These are phyloP conservation scores for Boletus albobrunnescens DNA, from an alignment of 1,284 basidiomycete genomes.

Conservation along the genomic window DNA sequence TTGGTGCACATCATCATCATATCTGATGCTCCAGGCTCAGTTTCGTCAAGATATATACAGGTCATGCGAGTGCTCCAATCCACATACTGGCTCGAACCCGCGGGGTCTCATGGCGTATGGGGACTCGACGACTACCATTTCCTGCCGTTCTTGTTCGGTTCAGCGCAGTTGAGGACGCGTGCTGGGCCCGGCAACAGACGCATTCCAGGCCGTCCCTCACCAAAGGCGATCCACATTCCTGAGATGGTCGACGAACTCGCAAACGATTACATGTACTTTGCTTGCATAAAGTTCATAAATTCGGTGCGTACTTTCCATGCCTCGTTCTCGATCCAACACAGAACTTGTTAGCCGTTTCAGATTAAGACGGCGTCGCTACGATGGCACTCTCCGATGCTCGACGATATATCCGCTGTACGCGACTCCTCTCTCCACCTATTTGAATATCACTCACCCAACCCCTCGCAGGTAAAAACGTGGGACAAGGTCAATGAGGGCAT, in stretches of 20 bases:
- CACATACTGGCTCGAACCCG: constrained; percentile 96
- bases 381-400: constrained; percentile 99
- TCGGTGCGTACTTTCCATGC: constrained; percentile 52
- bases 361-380: constrained; percentile 93
- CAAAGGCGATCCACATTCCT: constrained; percentile 88
- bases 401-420: constrained; percentile 90
- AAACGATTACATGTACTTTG: constrained; percentile 94
- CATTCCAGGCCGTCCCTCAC: constrained; percentile 69
- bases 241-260: constrained; percentile 94
- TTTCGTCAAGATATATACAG: constrained; percentile 67
- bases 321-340: not conserved
- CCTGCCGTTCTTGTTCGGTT: constrained; percentile 89
- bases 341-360: constrained; percentile 37
- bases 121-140: constrained; percentile 98
- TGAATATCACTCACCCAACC: not conserved
- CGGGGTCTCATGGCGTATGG: constrained; percentile 98
- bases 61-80: constrained; percentile 91
- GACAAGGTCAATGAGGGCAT: constrained; percentile 97
- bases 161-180: constrained; percentile 63
- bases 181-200: constrained; percentile 9
- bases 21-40: not conserved
- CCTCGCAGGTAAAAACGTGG: constrained; percentile 83
- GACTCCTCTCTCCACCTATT: not conserved
- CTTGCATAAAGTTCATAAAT: constrained; percentile 96
- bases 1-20: constrained; percentile 30